Conservation (phyloP, 305 asterid genomes). For the Rubia balearica region DNA sequence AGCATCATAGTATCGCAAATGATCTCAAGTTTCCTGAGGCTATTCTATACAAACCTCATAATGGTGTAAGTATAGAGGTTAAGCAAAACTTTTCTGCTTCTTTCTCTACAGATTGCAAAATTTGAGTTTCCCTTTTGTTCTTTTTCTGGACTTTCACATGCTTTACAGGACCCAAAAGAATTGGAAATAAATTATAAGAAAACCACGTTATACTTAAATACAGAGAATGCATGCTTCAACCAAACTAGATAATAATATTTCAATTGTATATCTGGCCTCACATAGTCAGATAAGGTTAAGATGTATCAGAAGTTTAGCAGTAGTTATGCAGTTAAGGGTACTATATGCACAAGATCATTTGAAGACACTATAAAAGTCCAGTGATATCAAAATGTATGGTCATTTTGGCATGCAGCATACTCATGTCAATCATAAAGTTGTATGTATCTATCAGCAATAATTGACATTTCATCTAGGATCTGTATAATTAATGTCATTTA, state of each 20-base stretch:
- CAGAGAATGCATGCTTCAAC: neutral
- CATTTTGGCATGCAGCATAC: neutral
- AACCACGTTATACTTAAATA: neutral
- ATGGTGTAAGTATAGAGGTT: conserved; percentile 45
- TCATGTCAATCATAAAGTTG: neutral
- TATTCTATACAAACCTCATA: conserved; percentile 68
- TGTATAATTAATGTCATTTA: neutral
- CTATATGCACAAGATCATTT: neutral
- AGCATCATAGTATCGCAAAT: conserved; percentile 58
- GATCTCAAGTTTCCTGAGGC: conserved; percentile 76
- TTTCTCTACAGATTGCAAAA: neutral
- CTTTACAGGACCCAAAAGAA: neutral
- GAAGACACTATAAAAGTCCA: neutral
- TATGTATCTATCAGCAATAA: neutral
- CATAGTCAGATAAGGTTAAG: neutral
- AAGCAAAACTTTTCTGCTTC: neutral
- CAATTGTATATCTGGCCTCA: neutral
- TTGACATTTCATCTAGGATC: neutral
- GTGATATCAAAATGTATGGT: neutral
- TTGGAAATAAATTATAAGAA: neutral
- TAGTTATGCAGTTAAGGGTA: neutral
- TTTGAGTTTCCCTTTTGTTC: neutral
- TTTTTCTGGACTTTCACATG: neutral
- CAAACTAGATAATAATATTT: neutral
- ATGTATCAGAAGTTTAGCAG: neutral